These are phyloP conservation scores for Mucor indicus DNA, from an alignment of 371 early-diverging fungal genomes.

Conservation along the genomic window DNA sequence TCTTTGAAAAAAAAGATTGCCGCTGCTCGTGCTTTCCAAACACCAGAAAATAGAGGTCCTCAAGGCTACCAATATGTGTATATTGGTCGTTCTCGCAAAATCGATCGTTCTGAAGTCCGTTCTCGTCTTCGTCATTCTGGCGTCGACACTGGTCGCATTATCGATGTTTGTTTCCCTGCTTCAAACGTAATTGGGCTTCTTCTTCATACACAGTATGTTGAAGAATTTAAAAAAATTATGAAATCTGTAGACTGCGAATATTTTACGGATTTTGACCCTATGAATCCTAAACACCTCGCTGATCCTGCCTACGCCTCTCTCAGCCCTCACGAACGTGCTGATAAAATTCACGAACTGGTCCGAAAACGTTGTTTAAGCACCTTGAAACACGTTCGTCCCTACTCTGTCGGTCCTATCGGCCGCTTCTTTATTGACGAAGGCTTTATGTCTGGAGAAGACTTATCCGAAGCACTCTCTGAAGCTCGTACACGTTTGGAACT, in stretches of 20 bases:
- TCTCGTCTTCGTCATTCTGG: not conserved
- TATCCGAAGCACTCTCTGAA: not conserved
- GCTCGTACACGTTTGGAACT: not conserved
- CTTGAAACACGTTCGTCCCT: not conserved
- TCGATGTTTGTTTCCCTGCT: constrained; percentile 5
- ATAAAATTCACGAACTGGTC: not conserved
- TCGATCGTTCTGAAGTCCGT: constrained; percentile 1
- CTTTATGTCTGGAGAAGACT: not conserved
- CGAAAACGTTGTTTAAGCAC: not conserved
- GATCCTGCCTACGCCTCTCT: not conserved
- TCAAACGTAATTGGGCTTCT: not conserved
- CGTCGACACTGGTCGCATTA: not conserved
- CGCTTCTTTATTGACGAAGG: not conserved
- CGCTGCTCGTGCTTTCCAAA: no score
- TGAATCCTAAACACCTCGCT: not conserved
- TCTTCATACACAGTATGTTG: not conserved
- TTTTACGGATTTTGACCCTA: not conserved
- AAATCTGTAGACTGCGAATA: not conserved
- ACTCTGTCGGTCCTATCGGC: not conserved
- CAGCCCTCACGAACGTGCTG: not conserved
- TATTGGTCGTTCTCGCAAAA: not conserved
- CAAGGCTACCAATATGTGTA: no score
- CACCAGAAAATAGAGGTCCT: no score
- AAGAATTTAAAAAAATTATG: not conserved
- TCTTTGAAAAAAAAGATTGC: no score